Conservation (phyloP, 2,329 filamentous ascomycete genomes). For the Penicillium psychrosexuale region DNA sequence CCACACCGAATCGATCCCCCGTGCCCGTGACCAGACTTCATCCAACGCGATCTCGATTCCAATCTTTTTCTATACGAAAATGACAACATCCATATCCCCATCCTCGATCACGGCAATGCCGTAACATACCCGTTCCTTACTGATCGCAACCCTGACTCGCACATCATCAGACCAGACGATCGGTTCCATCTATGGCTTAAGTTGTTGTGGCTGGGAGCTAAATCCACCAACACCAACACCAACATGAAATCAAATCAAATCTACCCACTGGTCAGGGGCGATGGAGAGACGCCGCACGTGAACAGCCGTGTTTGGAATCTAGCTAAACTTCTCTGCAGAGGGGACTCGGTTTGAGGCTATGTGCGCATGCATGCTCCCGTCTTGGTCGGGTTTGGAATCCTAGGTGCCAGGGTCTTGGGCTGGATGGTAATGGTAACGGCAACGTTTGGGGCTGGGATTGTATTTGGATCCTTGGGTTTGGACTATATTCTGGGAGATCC, state of each 20-base stretch:
- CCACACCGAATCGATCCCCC: neutral
- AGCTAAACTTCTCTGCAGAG: neutral
- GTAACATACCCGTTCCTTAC: neutral
- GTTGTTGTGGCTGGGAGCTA: neutral
- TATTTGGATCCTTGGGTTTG: neutral
- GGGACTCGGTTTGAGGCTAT: neutral
- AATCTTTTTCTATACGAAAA: neutral
- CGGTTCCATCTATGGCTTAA: neutral
- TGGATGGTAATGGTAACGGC: neutral
- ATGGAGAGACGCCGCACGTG: neutral
- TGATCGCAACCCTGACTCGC: neutral
- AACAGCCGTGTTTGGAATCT: neutral
- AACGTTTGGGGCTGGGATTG: neutral
- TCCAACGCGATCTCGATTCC: neutral
- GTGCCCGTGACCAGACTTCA: neutral
- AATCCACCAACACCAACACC: no score
- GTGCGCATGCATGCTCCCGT: neutral
- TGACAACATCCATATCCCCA: neutral
- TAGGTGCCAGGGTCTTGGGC: neutral
- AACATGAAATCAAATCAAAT: neutral
- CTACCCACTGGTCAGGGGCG: neutral
- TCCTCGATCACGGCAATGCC: neutral
- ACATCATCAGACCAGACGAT: neutral
- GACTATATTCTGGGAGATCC: neutral
- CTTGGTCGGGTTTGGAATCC: neutral